phyloP scores from a whole-genome alignment of 1,284 basidiomycete genomes.

The Moesziomyces sp. region DNA sequence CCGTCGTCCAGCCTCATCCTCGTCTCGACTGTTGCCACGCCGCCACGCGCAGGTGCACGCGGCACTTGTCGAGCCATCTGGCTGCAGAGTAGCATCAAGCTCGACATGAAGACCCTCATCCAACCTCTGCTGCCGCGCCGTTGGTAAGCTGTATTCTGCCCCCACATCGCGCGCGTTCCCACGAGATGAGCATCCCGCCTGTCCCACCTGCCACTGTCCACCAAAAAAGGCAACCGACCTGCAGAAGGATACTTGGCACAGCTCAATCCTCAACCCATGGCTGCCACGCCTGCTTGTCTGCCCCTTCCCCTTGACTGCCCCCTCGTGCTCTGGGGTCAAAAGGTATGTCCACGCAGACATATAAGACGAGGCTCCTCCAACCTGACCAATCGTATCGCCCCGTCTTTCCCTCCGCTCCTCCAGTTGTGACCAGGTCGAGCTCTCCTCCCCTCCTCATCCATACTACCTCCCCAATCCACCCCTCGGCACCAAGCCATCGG shows the following conservation, averaged over 20 bases:
- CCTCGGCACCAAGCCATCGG: no score
- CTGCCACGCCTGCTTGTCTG: no score
- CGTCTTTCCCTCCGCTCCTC: not conserved
- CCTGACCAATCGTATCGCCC: conserved; percentile 1
- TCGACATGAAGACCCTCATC: not conserved
- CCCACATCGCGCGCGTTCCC: not conserved
- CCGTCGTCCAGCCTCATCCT: not conserved
- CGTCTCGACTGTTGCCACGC: not conserved
- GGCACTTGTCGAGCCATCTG: no score
- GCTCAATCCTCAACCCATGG: no score
- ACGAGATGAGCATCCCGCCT: not conserved
- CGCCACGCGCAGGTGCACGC: no score
- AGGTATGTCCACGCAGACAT: not conserved
- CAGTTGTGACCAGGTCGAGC: not conserved
- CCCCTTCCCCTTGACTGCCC: not conserved
- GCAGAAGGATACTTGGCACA: not conserved
- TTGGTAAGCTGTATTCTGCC: not conserved
- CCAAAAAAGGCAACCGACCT: not conserved
- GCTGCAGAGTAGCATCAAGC: not conserved
- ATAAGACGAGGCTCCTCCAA: not conserved
- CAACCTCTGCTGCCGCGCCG: not conserved
- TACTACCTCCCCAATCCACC: not conserved
- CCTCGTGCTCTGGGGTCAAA: not conserved
- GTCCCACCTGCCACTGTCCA: no score
- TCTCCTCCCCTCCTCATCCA: not conserved